A percentile compares a stretch with the other conserved stretches of the same genome.
These are phyloP conservation scores for Alternaria consortialis DNA, from an alignment of 2,329 filamentous ascomycete genomes.

Conservation along the genomic window DNA sequence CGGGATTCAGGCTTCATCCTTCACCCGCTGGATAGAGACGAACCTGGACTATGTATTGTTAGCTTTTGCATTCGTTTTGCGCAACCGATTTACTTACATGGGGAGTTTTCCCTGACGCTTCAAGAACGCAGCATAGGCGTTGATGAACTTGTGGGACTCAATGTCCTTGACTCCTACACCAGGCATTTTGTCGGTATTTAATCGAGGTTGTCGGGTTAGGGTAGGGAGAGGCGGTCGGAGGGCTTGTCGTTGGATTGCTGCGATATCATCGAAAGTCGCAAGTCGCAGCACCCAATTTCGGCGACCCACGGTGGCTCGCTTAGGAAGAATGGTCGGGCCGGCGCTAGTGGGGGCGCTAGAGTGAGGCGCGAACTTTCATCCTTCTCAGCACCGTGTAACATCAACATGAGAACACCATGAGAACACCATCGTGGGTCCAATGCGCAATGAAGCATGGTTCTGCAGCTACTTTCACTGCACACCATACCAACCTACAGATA, in stretches of 20 bases:
- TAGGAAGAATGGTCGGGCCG: slow-evolving; percentile 33
- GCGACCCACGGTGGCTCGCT: slow-evolving; percentile 31
- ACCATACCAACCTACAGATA: rapidly evolving
- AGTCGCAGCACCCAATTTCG: slow-evolving; percentile 9
- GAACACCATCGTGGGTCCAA: not conserved
- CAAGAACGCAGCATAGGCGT: slow-evolving; percentile 85
- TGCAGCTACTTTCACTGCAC: not conserved
- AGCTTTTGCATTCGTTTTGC: slow-evolving; percentile 23
- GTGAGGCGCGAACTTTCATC: not conserved
- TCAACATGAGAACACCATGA: not conserved
- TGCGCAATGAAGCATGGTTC: not conserved
- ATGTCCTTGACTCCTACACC: slow-evolving; percentile 86
- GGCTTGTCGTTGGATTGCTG: slow-evolving; percentile 37
- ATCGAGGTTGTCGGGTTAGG: slow-evolving; percentile 29
- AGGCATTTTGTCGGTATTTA: slow-evolving; percentile 76
- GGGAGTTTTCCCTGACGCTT: slow-evolving; percentile 94
- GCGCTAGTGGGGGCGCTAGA: slow-evolving; percentile 11
- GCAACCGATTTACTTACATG: slow-evolving; percentile 57
- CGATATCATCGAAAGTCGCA: slow-evolving; percentile 16
- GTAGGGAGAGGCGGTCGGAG: slow-evolving; percentile 21
- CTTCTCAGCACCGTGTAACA: not conserved
- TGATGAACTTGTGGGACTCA: slow-evolving; percentile 91
- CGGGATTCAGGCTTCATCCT: slow-evolving; percentile 62
- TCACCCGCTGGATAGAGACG: slow-evolving; percentile 56
- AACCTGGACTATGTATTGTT: slow-evolving; percentile 68